A percentile compares a stretch with the other conserved stretches of the same genome.
Evolutionary conservation across 441 rosid genomes (phyloP).

Genomic region (Melastoma candidum): DNA sequence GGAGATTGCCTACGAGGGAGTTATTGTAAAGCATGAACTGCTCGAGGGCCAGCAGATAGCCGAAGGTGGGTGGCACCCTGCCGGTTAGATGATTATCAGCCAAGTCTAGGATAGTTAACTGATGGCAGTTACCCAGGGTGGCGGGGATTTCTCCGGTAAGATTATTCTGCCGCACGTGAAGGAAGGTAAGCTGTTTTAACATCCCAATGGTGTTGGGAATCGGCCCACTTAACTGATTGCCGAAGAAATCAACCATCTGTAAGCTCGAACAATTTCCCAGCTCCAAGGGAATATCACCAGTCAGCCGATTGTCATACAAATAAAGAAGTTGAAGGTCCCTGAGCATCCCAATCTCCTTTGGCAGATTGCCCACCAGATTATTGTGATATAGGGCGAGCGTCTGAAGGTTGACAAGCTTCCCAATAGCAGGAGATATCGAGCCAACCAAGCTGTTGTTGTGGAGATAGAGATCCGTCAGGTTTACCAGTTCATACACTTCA

Average conservation of each 20-base stretch:
- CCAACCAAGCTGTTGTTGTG: constrained; percentile 80
- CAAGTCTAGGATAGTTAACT: constrained; percentile 58
- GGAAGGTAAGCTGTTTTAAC: constrained; percentile 40
- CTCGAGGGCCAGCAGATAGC: constrained; percentile 36
- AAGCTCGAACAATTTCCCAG: constrained; percentile 71
- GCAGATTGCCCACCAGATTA: constrained; percentile 55
- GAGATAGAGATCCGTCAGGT: constrained; percentile 53
- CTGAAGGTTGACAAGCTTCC: constrained; percentile 54
- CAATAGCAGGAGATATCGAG: constrained; percentile 42
- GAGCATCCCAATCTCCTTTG: constrained; percentile 50
- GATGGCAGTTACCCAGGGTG: constrained; percentile 55
- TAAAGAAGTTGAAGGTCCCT: constrained; percentile 43
- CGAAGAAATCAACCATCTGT: constrained; percentile 64
- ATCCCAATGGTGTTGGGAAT: constrained; percentile 53
- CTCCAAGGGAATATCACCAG: constrained; percentile 66
- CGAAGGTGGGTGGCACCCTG: constrained; percentile 42
- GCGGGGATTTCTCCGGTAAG: constrained; percentile 57
- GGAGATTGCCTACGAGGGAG: constrained; percentile 61
- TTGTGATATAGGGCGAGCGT: constrained; percentile 62
- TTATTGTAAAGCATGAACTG: constrained; percentile 89
- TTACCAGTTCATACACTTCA: constrained; percentile 36
- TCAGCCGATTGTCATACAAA: constrained; percentile 58
- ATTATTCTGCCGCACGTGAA: constrained; percentile 74
- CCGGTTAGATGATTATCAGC: constrained; percentile 72
- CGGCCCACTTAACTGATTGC: constrained; percentile 56